Base-by-base conservation (phyloP, 805 yeast species). In the Candida krabiensis region DNA sequence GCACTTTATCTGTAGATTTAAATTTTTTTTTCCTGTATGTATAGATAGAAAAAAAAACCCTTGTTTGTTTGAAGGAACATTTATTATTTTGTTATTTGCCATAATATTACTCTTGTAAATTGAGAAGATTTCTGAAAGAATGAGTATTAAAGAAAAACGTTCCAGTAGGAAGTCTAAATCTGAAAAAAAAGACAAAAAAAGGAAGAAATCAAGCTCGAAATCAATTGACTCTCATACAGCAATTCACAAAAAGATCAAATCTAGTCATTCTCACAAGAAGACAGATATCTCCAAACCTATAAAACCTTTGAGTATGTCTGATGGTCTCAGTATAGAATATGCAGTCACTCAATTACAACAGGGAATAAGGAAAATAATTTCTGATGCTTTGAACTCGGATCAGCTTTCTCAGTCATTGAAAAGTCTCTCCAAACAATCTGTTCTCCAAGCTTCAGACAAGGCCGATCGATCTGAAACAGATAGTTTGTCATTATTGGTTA, bases 331-430 rank as follows among this genome's bases (percentile, higher is more conserved):
- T 12, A 37, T 76, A 11, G 86, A 80, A 43, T 79, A 77, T 53
- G 73, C 83, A 0, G 70, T 77, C 3, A 57, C 70, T 1, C 70
- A 69, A 30, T 53, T 82, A 3, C 79, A 81, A 39, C 76, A 73
- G 30, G 66, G 77, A 17, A 63, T 81, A 6, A 65, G 66, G 35
- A 63, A 69, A 9, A 69, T 85, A 14, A 40, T 82, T 2, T 64
- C 70, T 4, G 72, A 73, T n/a, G 72, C 87, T 1, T 88, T 88
- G 3, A 72, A 73, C 35, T 48, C 66, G 9, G 60, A 67, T 11
- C 63, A 71, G 60, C 72, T 69, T 43, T 64, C 51, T 40, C 50
- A 28, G 44, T 61, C 54, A 28, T 38, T 71, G 2, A 49, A 58
- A 9, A 37, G 30, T 14, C 38, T 40, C 15, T 27, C 32, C n/a